Evolutionary conservation across 139 green algal species (phyloP), one percentile per base, ranked within the genome.

Genomic region (Chlorella sorokiniana): DNA sequence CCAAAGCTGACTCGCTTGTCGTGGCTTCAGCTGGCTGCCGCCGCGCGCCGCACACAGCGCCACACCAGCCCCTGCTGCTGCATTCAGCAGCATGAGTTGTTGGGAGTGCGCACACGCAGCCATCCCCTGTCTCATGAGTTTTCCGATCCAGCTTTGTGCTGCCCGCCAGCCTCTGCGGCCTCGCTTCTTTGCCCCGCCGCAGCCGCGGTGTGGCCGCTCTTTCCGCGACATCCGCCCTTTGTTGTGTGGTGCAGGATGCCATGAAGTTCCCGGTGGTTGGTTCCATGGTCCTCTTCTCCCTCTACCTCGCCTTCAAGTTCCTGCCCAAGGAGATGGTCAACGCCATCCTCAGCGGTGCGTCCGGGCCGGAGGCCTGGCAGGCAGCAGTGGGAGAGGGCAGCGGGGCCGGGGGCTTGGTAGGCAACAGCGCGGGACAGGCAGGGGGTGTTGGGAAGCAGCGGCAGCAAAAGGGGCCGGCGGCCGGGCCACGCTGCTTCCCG

Each of bases 241-340:
- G 0, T 31, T 59, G 37, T n/a, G 18, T 70, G 52, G 1, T 73
- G 52, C 85, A 95, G 86, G 96, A 99, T 77, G 96, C 96, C 11
- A 94, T 98, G 88, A 91, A 91, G 33, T 99, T 99, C 73, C 97
- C 97, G 10, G 61, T 99, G 37, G 91, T 99, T 1, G 97, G 97
- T 27, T 96, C 89, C 73, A 91, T 91, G 44, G 92, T 99, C n/a
- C 93, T 99, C 2, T 91, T 99, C 64, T 87, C 88, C 2, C 90
- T 99, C 23, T 99, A 99, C 85, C 68, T 98, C 37, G 79, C 91
- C 25, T 98, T 99, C 91, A 99, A 98, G 87, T 95, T 96, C 76
- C 84, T 99, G 51, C 95, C 95, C 20, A 97, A 97, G 79, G 87
- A 97, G 38, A 70, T 94, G 0, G 85, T 97, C 40, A 97, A 97